Evolutionary conservation across 805 yeast species (phyloP), one percentile per base, ranked within the genome.

Genomic region (Yamadazyma sp.): DNA sequence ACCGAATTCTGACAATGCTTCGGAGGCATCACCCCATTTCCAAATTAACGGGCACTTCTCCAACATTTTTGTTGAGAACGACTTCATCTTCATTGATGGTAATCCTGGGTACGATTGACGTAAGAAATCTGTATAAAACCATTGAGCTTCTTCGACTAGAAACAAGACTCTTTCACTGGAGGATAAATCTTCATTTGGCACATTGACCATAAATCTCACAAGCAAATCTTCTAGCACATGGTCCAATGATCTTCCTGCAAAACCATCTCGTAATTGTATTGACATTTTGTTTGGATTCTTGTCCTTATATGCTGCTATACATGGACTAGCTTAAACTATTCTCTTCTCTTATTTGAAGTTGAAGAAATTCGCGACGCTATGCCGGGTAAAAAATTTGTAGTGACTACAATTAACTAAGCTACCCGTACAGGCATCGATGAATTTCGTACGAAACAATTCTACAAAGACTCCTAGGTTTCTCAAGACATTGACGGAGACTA

Each of bases 61-160:
- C 46, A 84, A 70, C 23, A 93, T 64, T 45, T 70, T 71, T 31
- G 82, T 75, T 0, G 90, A 80, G 57, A 93, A 90, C 6, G 73
- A 62, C 57, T 83, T 84, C 77, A 89, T 80, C 53, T 82, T 84
- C 69, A 90, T 64, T 2, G 76, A 56, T 1, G 97, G 98, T 41
- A 91, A 69, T 21, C 71, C 59, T 3, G 93, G 90, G 57, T 88
- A 84, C 50, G 82, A 63, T 23, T 74, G 75, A 23, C 90, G 74
- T 9, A 83, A 71, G 52, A 83, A 90, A 61, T 93, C 99, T 34
- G 84, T 75, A 61, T 90, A 93, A 56, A 85, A 93, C 99, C 99
- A 93, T 50, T 89, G 96, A 2, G 99, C 99, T 60, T 93, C 98
- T 67, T 93, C 99, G 28, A 93, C 82, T 57, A 90, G 95, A 65